Percentiles rank a stretch among this genome's conserved stretches.
phyloP scores from a whole-genome alignment of 2,329 filamentous ascomycete species.

The Talaromyces sp. region DNA sequence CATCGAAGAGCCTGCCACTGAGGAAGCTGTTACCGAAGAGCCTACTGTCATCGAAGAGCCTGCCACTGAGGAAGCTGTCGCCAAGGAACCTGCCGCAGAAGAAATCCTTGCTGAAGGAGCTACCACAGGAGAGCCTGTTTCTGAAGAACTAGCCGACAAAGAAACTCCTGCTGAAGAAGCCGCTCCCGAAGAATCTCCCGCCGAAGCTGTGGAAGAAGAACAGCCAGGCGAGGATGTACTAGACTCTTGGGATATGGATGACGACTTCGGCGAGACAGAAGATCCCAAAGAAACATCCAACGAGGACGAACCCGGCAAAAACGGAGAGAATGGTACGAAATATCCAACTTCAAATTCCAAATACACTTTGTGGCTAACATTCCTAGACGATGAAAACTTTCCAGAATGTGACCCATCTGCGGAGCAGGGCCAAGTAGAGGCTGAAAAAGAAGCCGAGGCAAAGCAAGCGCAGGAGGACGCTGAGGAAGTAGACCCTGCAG shows the following conservation, averaged over 20 bases:
- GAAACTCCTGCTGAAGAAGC: slow-evolving; percentile 15
- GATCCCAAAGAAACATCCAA: slow-evolving; percentile 11
- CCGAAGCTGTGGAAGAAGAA: slow-evolving; percentile 5
- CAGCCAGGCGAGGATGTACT: slow-evolving; percentile 6
- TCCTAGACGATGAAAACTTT: slow-evolving; percentile 28
- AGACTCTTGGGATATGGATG: slow-evolving; percentile 9
- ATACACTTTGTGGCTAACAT: slow-evolving; percentile 18
- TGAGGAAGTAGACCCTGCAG: slow-evolving; percentile 15
- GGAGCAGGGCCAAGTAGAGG: slow-evolving; percentile 27
- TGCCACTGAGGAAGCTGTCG: slow-evolving; percentile 9
- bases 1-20: no score
- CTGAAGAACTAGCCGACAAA: slow-evolving; percentile 5
- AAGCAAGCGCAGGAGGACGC: slow-evolving; percentile 29
- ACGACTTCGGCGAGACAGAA: background rate
- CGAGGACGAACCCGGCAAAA: background rate
- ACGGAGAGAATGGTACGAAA: slow-evolving; percentile 9
- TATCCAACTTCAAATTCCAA: slow-evolving; percentile 18
- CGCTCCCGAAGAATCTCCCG: slow-evolving; percentile 13
- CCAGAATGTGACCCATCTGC: slow-evolving; percentile 28
- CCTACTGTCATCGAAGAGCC: slow-evolving; percentile 8
- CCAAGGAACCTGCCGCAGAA: slow-evolving; percentile 15
- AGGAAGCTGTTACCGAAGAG: no score
- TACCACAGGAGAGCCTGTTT: slow-evolving; percentile 13
- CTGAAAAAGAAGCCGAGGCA: slow-evolving; percentile 30
- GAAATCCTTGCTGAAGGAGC: slow-evolving; percentile 12